These are phyloP conservation scores for Puya raimondii DNA, from an alignment of 176 grass and related monocot species.

Conservation along the genomic window DNA sequence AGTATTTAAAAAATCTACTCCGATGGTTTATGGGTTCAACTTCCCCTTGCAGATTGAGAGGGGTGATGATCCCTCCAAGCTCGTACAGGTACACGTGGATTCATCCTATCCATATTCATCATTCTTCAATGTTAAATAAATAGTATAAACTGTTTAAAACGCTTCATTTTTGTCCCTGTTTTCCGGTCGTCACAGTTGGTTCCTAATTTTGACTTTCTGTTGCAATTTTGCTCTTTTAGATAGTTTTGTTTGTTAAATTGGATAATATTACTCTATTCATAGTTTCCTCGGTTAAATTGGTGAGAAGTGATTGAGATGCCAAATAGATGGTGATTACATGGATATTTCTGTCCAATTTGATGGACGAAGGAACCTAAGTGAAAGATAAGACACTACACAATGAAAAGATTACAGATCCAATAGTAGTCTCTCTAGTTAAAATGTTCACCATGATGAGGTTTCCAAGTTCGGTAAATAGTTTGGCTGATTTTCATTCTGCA, in stretches of 20 bases:
- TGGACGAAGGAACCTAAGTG: too few relatives aligned
- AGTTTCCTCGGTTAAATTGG: too few relatives aligned
- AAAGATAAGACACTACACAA: too few relatives aligned
- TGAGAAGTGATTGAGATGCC: too few relatives aligned
- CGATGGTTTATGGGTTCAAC: conserved; percentile 97
- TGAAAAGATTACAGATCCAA: too few relatives aligned
- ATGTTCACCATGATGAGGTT: not conserved
- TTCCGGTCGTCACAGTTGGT: too few relatives aligned
- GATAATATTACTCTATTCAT: too few relatives aligned
- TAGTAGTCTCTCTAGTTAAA: too few relatives aligned
- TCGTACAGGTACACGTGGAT: conserved; percentile 44
- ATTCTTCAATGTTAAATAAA: conserved; percentile 1
- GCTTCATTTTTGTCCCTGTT: too few relatives aligned
- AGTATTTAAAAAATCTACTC: conserved; percentile 61
- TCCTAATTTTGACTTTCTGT: not conserved
- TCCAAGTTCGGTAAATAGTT: not conserved
- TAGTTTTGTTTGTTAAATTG: not conserved
- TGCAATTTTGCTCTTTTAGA: not conserved
- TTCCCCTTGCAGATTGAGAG: conserved; percentile 96
- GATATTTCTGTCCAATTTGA: too few relatives aligned
- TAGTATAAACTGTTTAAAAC: too few relatives aligned
- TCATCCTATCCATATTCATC: not conserved
- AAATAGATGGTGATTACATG: too few relatives aligned
- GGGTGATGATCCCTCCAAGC: conserved; percentile 74
- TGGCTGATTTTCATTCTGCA: conserved; percentile 2